Evolutionary conservation across 768 basidiomycete species (phyloP).

Genomic region (Podaxis pistillaris): DNA sequence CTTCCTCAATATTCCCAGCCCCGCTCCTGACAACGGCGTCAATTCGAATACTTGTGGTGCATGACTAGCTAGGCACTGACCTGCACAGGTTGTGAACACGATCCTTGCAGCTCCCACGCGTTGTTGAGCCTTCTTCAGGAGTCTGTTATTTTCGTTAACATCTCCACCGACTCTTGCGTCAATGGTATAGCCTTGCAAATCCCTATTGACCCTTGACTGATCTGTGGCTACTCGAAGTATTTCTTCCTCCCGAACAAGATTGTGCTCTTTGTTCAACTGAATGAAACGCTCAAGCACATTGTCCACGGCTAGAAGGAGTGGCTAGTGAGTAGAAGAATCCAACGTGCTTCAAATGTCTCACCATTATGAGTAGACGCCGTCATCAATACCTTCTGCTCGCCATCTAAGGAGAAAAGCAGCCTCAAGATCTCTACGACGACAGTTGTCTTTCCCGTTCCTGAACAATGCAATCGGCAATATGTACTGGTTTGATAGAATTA

Average conservation of each 20-base stretch:
- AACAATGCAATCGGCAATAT: not conserved
- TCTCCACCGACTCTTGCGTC: conserved; percentile 66
- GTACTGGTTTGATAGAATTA: not conserved
- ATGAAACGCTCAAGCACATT: conserved; percentile 68
- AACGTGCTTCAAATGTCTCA: conserved; percentile 18
- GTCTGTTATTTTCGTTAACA: conserved; percentile 53
- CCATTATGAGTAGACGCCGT: conserved; percentile 73
- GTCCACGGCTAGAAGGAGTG: conserved; percentile 55
- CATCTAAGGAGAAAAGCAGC: conserved; percentile 26
- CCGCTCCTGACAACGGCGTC: conserved; percentile 36
- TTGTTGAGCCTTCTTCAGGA: conserved; percentile 58
- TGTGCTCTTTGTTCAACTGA: conserved; percentile 38
- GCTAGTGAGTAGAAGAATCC: not conserved
- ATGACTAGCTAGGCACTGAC: conserved; percentile 22
- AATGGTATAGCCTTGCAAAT: conserved; percentile 56
- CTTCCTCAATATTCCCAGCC: conserved; percentile 55
- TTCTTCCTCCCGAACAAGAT: conserved; percentile 49
- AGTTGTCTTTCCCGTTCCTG: conserved; percentile 72
- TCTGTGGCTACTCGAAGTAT: conserved; percentile 73
- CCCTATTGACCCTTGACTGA: conserved; percentile 56
- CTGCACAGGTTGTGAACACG: conserved; percentile 67
- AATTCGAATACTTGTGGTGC: not conserved
- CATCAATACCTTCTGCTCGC: conserved; percentile 56
- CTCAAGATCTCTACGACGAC: conserved; percentile 63
- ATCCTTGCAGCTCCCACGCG: conserved; percentile 55